phyloP scores from a whole-genome alignment of 768 basidiomycete species.

The Tricholoma matsutake region DNA sequence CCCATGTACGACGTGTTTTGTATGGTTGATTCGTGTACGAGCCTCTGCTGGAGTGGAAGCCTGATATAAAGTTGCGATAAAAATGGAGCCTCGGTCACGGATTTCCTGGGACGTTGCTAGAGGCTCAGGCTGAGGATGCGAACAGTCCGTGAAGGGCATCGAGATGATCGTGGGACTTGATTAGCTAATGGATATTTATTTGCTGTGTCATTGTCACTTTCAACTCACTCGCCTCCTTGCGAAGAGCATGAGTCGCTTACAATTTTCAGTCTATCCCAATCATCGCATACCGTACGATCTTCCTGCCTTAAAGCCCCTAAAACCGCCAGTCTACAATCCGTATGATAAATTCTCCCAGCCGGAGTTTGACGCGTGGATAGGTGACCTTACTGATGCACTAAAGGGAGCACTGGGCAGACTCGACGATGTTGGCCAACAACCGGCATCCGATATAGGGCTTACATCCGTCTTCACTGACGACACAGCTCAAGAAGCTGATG shows the following conservation, averaged over 20 bases:
- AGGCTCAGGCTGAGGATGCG: constrained; percentile 42
- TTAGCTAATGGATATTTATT: neutral
- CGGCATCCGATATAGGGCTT: constrained; percentile 6
- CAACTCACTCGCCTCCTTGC: neutral
- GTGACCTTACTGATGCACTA: constrained; percentile 55
- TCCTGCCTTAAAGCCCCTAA: constrained; percentile 17
- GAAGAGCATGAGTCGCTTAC: neutral
- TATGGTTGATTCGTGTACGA: constrained; percentile 43
- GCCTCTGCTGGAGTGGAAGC: constrained; percentile 55
- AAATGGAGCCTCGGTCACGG: constrained; percentile 70
- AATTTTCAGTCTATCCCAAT: constrained; percentile 2
- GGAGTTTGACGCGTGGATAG: constrained; percentile 72
- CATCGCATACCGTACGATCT: constrained; percentile 8
- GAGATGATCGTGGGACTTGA: neutral
- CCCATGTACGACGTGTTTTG: constrained; percentile 56
- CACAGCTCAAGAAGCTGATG: constrained; percentile 15
- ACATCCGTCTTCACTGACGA: constrained; percentile 13
- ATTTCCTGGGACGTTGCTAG: constrained; percentile 68
- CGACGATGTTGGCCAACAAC: constrained; percentile 21
- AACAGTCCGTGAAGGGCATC: constrained; percentile 20
- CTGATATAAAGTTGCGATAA: constrained; percentile 60
- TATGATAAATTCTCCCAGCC: constrained; percentile 69
- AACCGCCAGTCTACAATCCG: constrained; percentile 63
- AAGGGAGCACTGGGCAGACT: constrained; percentile 56
- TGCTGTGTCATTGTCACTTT: neutral